Base-by-base conservation (phyloP, 1,284 basidiomycete genomes). In the Entoloma clypeatum region DNA sequence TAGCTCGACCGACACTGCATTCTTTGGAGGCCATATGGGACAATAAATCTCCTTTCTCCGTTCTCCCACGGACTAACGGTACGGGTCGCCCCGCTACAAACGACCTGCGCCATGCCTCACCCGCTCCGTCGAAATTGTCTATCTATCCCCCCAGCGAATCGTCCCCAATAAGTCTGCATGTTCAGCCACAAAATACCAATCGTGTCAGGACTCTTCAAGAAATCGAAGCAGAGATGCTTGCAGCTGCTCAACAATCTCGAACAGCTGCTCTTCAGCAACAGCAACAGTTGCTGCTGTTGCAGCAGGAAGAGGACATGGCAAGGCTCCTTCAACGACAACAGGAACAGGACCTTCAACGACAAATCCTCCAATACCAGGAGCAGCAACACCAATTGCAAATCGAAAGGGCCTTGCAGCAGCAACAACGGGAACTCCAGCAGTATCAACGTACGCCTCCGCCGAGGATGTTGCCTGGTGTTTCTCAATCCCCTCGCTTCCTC, bases 161-260 rank as follows among this genome's bases (percentile, higher is more conserved):
- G 5, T 56, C 68, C 43, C 45, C 47, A 18, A 44, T 56, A 18
- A 44, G 51, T 36, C 64, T 56, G 34, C 63, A 49, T 42, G 52
- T 50, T 37, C 60, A 58, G 50, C 59, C 53, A 22, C 65, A 65
- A 43, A 60, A 56, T n/a, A 23, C 56, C 34, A 55, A 49, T 21
- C 69, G 79, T 25, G 75, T 79, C 22, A 80, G 86, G 43, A 95
- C 92, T 0, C 64, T 98, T 18, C 89, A 93, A 51, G 92, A 98
- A 61, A 90, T 98, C 48, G 95, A 99, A 61, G 86, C 88, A 3
- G 91, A 98, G 63, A 90, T 95, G 86, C 70, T 73, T 7, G 68
- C 72, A 6, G 69, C 69, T 29, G 71, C 72, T 32, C 75, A 75
- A 44, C 72, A 71, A 47, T 56, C 63, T 29, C 62, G 68, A 31